Base-by-base conservation (phyloP, 352 stramenopile species). In the Globisporangium camurandrum region DNA sequence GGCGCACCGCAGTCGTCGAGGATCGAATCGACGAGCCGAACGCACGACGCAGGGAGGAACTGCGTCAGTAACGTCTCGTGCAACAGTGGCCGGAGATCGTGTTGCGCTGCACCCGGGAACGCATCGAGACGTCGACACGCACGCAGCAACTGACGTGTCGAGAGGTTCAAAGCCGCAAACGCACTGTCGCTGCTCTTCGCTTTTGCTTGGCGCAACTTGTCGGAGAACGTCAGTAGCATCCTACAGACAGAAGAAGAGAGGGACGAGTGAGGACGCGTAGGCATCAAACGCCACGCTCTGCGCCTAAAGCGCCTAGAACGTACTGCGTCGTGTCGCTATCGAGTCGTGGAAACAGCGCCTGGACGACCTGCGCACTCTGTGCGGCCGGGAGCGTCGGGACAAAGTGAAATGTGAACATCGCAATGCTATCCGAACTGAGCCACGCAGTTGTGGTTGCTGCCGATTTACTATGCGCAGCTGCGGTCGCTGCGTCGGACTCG, bases 11-110 rank as follows among this genome's bases (percentile, higher is more conserved):
- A 78, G 36, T 82, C 61, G 23, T 77, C 67, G 24, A 88, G 46
- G 1, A 88, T 42, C 19, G 62, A 64, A 38, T 88, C 67, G 6
- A 86, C 71, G 2, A 86, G 52, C 10, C 62, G 50, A 7, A 45
- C 63, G 37, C 70, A 84, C 19, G 75, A 70, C 10, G 71, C 52
- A n/a, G 80, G 69, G 3, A 91, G 56, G 46, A 89, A 88, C 47
- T 87, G 73, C 16, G 73, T 88, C 27, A 91, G 61, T n/a, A 88
- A 47, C 1, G 80, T 86, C 49, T 91, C 80, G 40, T 89, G 75
- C n/a, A 91, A 50, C 24, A 89, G 44, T 2, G 66, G 64, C 1
- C 74, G 74, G 40, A 91, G 54, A 48, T 91, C 80, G 20, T 66
- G 54, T 14, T 86, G 33, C 1, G 80, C 86, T 27, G 83, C 60